phyloP scores from a whole-genome alignment of 2,329 filamentous ascomycete genomes.

The Amphichorda felina region DNA sequence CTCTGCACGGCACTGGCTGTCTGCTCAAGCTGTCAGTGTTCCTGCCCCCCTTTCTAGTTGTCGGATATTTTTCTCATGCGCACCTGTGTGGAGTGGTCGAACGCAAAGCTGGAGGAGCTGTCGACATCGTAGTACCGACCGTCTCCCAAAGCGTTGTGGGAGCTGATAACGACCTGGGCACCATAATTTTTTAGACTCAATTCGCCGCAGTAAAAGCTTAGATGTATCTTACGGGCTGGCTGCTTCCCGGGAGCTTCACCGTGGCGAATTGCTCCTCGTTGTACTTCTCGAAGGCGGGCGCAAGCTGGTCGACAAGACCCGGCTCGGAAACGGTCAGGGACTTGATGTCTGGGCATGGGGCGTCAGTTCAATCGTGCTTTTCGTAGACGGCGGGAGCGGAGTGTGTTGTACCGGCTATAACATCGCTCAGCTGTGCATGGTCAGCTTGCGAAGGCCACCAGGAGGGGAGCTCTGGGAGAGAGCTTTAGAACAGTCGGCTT shows the following conservation, averaged over 20 bases:
- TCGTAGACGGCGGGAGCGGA: not conserved
- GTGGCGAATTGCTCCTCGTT: constrained; percentile 90
- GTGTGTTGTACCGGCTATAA: constrained; percentile 59
- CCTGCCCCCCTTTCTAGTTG: no score
- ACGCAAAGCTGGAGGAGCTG: constrained; percentile 76
- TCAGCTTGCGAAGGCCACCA: constrained; percentile 7
- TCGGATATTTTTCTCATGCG: constrained; percentile 4
- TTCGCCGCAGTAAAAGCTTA: no score
- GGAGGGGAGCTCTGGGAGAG: not conserved
- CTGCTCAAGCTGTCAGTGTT: constrained; percentile 24
- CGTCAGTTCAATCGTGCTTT: constrained; percentile 10
- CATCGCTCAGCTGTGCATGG: constrained; percentile 61
- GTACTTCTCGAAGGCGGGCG: constrained; percentile 82
- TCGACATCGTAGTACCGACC: constrained; percentile 85
- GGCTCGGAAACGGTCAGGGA: constrained; percentile 61
- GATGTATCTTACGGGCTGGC: constrained; percentile 32
- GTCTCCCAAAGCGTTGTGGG: constrained; percentile 69
- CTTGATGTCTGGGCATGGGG: constrained; percentile 65
- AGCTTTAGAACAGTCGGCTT: constrained; percentile 17
- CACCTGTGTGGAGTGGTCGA: constrained; percentile 75
- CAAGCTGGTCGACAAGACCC: constrained; percentile 57
- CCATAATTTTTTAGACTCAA: not conserved
- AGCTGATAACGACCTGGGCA: constrained; percentile 66
- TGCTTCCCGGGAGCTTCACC: constrained; percentile 79
- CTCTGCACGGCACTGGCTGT: constrained; percentile 78